Percentiles rank a stretch among this genome's conserved stretches.
Evolutionary conservation across 352 stramenopile species (phyloP).

Genomic region (Pythium brachiatum): DNA sequence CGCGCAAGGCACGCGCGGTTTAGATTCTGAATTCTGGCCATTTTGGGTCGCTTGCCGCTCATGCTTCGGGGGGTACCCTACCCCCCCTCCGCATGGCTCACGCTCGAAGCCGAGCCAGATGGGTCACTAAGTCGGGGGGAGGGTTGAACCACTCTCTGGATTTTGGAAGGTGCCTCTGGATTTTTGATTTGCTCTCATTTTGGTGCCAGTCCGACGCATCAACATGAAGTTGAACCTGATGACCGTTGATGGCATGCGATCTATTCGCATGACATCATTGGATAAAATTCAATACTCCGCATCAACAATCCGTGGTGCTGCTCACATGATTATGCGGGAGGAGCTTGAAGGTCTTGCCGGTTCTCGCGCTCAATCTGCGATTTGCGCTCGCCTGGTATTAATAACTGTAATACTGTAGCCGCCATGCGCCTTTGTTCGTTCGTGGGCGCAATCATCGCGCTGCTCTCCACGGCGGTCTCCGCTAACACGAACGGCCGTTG

Average conservation of each 20-base stretch:
- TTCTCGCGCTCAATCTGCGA: background rate
- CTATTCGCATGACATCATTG: too few relatives aligned
- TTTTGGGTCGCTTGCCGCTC: conserved; percentile 1
- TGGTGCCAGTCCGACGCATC: background rate
- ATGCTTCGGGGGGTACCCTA: conserved; percentile 4
- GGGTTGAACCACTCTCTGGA: background rate
- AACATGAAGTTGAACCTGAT: too few relatives aligned
- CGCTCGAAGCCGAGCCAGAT: background rate
- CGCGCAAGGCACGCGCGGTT: background rate
- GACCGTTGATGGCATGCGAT: too few relatives aligned
- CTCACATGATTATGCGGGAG: too few relatives aligned
- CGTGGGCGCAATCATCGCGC: background rate
- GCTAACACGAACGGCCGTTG: conserved; percentile 26
- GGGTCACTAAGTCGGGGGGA: background rate
- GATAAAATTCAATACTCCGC: too few relatives aligned
- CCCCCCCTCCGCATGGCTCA: conserved; percentile 6
- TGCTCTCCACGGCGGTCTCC: background rate
- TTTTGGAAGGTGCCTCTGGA: background rate
- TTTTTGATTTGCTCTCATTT: background rate
- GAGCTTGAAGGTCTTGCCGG: too few relatives aligned
- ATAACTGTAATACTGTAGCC: too few relatives aligned
- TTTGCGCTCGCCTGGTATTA: background rate
- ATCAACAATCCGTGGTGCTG: too few relatives aligned
- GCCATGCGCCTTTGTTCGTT: background rate
- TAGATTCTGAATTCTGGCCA: background rate